These are phyloP conservation scores for Boletales sp. DNA, from an alignment of 768 basidiomycete species.

Conservation along the genomic window DNA sequence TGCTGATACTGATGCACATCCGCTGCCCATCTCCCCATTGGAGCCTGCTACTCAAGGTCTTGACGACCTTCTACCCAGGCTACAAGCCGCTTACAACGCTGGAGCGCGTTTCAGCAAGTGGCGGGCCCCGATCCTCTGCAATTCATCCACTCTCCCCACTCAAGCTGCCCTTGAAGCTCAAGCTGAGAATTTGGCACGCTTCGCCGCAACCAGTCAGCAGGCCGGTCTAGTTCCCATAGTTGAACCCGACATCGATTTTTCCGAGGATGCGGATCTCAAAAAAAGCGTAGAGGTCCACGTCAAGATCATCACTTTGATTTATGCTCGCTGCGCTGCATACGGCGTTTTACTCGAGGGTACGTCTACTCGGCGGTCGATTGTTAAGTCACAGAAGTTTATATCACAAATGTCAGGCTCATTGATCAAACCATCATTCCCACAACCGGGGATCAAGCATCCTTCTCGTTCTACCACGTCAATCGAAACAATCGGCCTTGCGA, in stretches of 20 bases:
- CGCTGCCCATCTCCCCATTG: conserved; percentile 40
- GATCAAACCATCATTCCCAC: conserved; percentile 52
- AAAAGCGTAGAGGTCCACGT: conserved; percentile 46
- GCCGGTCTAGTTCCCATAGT: conserved; percentile 51
- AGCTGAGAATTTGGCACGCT: conserved; percentile 46
- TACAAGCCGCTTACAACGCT: conserved; percentile 41
- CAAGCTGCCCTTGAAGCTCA: conserved; percentile 41
- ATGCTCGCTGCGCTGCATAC: conserved; percentile 41
- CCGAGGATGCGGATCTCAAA: conserved; percentile 42
- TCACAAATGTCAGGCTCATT: conserved; percentile 36
- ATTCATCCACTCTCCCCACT: conserved; percentile 38
- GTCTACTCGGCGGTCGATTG: background rate
- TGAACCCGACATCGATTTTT: conserved; percentile 51
- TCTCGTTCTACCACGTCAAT: conserved; percentile 35
- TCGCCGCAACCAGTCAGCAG: conserved; percentile 48
- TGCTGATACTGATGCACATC: conserved; percentile 47
- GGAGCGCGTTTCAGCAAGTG: conserved; percentile 52
- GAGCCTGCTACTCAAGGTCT: conserved; percentile 51
- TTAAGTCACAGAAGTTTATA: background rate
- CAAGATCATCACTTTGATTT: conserved; percentile 43
- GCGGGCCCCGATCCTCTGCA: conserved; percentile 48
- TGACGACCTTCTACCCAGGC: conserved; percentile 40
- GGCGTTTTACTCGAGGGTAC: conserved; percentile 49
- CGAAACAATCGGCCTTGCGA: conserved; percentile 44
- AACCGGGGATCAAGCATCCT: conserved; percentile 43